Conservation (phyloP, 2,329 filamentous ascomycete genomes). For the Scedosporium dehoogii region DNA sequence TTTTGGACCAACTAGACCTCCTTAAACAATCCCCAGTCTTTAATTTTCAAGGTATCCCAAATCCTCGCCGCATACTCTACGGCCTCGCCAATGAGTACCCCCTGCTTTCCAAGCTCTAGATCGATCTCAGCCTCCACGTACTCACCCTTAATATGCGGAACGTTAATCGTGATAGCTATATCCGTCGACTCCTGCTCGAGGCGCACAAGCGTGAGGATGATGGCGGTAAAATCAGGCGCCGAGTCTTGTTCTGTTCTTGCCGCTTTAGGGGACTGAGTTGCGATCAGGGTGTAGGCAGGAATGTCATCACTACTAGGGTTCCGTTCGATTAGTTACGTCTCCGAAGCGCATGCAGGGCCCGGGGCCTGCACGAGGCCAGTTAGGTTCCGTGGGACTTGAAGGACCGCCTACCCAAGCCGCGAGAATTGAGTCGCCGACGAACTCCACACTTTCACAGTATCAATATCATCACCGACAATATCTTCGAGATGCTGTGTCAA, state of each 20-base stretch:
- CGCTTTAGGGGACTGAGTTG: conserved; percentile 43
- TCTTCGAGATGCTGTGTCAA: conserved; percentile 61
- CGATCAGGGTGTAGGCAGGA: conserved; percentile 60
- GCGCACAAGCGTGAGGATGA: conserved; percentile 68
- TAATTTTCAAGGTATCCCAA: conserved; percentile 64
- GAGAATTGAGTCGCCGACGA: conserved; percentile 51
- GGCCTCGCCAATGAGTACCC: conserved; percentile 56
- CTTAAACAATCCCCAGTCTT: conserved; percentile 69
- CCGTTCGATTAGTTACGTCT: not conserved
- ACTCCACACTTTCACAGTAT: conserved; percentile 57
- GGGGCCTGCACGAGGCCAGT: not conserved
- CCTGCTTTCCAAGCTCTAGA: conserved; percentile 53
- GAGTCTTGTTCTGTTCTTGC: not conserved
- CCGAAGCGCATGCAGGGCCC: not conserved
- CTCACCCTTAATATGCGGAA: conserved; percentile 69
- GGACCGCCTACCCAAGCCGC: conserved; percentile 37
- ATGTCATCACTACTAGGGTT: conserved; percentile 29
- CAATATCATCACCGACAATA: conserved; percentile 53
- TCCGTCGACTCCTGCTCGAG: conserved; percentile 69
- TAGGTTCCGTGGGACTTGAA: not conserved
- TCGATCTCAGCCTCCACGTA: conserved; percentile 66
- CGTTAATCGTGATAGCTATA: conserved; percentile 76
- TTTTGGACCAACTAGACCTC: conserved; percentile 1
- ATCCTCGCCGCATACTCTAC: conserved; percentile 60
- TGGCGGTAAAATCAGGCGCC: conserved; percentile 50